Percentiles rank a stretch among this genome's conserved stretches.
phyloP scores from a whole-genome alignment of 768 basidiomycete genomes.

The Fistulinella prunicolor region DNA sequence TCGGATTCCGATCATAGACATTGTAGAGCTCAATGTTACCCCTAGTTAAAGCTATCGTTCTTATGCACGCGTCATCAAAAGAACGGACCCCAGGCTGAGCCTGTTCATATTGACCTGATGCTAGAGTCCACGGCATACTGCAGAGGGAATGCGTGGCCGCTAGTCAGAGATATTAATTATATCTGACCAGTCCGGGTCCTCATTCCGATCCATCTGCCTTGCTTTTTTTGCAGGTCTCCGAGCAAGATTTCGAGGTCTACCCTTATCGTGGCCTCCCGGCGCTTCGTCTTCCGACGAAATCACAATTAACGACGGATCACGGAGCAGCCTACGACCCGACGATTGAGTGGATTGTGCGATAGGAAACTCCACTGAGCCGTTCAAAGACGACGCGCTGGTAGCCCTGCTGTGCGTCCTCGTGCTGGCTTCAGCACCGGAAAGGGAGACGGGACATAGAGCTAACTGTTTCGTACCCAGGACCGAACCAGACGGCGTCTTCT shows the following conservation, averaged over 20 bases:
- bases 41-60: constrained; percentile 3
- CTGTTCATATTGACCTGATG: too few species aligned
- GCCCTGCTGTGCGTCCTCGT: constrained; percentile 12
- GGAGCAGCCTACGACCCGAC: constrained; percentile 10
- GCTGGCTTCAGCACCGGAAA: constrained; percentile 14
- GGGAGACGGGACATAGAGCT: constrained; percentile 4
- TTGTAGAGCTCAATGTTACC: constrained; percentile 15
- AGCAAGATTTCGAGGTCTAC: constrained; percentile 1
- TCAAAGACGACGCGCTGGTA: constrained; percentile 13
- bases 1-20: too few species aligned
- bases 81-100: too few species aligned
- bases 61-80: too few species aligned
- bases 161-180: constrained; percentile 56
- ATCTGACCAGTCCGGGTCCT: constrained; percentile 38
- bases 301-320: constrained; percentile 23
- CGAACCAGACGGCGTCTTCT: constrained; percentile 6
- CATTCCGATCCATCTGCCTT: constrained; percentile 31
- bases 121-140: too few species aligned
- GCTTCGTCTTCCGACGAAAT: constrained; percentile 23
- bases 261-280: background rate
- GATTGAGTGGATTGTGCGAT: constrained; percentile 19
- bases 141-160: background rate
- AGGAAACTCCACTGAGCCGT: constrained; percentile 7
- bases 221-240: constrained; percentile 7
- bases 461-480: constrained; percentile 22